Conservation (phyloP, 306 rosid species). For the Prunus persica region Prunus_persica_NCBIv2 NC_034010.1:437501-438000, state of each 20-base stretch:
- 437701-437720: not conserved
- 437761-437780: not conserved
- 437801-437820: not conserved
- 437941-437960: not conserved
- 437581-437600: too few relatives aligned
- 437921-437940: too few relatives aligned
- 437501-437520: not conserved
- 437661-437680: not conserved
- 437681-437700: not conserved
- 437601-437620: too few relatives aligned
- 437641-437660: not conserved
- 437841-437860: not conserved
- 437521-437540: not conserved
- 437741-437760: not conserved
- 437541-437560: too few relatives aligned
- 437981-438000: not conserved
- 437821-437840: not conserved
- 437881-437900: too few relatives aligned
- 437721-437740: not conserved
- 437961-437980: conserved; percentile 6
- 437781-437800: conserved; percentile 22
- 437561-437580: too few relatives aligned
- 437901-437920: too few relatives aligned
- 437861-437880: not conserved
- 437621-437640: not conserved